Conservation (phyloP, 2,329 filamentous ascomycete species). For the Diaporthe humulicola region DNA sequence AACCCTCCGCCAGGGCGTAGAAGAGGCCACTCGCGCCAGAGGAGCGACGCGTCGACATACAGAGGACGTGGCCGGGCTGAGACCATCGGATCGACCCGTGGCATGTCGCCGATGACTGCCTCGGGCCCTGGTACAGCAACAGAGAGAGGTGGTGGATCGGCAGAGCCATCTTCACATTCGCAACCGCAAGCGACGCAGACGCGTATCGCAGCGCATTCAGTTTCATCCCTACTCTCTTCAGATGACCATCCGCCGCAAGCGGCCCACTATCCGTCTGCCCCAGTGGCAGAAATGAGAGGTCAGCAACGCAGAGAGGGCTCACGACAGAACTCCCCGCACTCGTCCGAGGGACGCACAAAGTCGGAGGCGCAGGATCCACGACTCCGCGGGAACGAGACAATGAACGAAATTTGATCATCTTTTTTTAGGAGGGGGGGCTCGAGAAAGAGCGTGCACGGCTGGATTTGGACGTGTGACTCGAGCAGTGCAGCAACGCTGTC, state of each 20-base stretch:
- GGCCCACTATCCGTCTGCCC: constrained; percentile 42
- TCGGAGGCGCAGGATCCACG: constrained; percentile 49
- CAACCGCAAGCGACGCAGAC: constrained; percentile 42
- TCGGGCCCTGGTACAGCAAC: constrained; percentile 50
- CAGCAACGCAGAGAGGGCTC: constrained; percentile 47
- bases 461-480: constrained; percentile 2
- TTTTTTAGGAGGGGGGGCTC: constrained; percentile 38
- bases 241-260: constrained; percentile 52
- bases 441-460: neutral
- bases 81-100: constrained; percentile 51
- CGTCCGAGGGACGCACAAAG: constrained; percentile 52
- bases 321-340: constrained; percentile 49
- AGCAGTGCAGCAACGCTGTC: neutral
- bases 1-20: constrained; percentile 68
- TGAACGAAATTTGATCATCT: constrained; percentile 47
- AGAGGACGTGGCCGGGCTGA: constrained; percentile 53
- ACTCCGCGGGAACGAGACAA: constrained; percentile 49
- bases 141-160: constrained; percentile 49
- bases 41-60: constrained; percentile 68
- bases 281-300: constrained; percentile 46
- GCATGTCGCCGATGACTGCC: constrained; percentile 52
- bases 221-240: constrained; percentile 60
- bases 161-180: constrained; percentile 43
- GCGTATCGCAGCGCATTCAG: constrained; percentile 56
- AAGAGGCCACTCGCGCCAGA: constrained; percentile 73